These are phyloP conservation scores for Nyctanthes arbortristis DNA, from an alignment of 257 asterid species.

Conservation along the genomic window DNA sequence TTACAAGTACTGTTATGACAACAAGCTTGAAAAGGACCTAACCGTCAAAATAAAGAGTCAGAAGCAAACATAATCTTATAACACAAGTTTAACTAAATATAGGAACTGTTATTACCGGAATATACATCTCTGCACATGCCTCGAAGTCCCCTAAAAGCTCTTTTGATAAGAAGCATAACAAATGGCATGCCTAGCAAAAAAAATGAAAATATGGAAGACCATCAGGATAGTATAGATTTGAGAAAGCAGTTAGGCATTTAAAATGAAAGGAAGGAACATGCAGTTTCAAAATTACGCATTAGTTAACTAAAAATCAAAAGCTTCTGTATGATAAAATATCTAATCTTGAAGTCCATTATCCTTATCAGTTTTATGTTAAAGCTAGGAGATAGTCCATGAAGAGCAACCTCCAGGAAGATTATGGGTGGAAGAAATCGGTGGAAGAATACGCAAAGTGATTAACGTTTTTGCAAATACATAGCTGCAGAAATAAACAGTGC, in stretches of 20 bases:
- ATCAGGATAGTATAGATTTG: not conserved
- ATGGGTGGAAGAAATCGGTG: too few species aligned
- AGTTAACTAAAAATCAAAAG: not conserved
- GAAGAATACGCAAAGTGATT: slow-evolving; percentile 4
- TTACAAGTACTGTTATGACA: slow-evolving; percentile 96
- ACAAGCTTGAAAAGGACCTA: slow-evolving; percentile 99
- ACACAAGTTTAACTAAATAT: slow-evolving; percentile 18
- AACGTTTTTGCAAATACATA: too few species aligned
- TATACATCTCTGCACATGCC: slow-evolving; percentile 93
- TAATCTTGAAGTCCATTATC: not conserved
- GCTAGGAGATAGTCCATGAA: slow-evolving; percentile 9
- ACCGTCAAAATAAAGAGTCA: slow-evolving; percentile 36
- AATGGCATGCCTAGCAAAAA: slow-evolving; percentile 74
- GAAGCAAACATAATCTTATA: slow-evolving; percentile 30
- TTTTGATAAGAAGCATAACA: slow-evolving; percentile 77
- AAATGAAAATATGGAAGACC: slow-evolving; percentile 1
- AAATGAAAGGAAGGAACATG: slow-evolving; percentile 4
- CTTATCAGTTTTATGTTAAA: slow-evolving; percentile 3
- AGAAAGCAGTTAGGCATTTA: slow-evolving; percentile 15
- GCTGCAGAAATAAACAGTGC: too few species aligned
- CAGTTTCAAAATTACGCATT: slow-evolving; percentile 8
- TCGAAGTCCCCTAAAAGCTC: slow-evolving; percentile 98
- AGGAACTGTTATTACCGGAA: slow-evolving; percentile 72
- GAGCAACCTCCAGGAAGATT: slow-evolving; percentile 12
- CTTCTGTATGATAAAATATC: not conserved